A percentile compares a stretch with the other conserved stretches of the same genome.
These are phyloP conservation scores for Hypholoma sublateritium DNA, from an alignment of 768 basidiomycete species.

Conservation along the genomic window DNA sequence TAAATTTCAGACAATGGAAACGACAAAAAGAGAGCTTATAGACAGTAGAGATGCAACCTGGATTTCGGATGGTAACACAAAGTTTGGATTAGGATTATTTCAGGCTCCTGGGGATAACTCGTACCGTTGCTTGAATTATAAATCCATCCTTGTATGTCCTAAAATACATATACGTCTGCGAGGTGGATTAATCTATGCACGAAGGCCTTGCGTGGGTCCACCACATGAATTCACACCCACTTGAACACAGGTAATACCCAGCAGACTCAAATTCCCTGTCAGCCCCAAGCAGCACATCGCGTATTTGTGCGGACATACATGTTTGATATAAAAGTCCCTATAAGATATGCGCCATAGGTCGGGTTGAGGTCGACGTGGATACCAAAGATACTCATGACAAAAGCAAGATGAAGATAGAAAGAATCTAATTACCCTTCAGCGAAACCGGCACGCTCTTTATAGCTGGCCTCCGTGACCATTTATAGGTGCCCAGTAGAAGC, in stretches of 20 bases:
- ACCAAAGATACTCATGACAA: not conserved
- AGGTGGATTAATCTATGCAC: not conserved
- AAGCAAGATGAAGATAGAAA: not conserved
- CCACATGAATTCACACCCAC: not conserved
- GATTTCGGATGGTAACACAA: no score
- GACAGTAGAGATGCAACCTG: conserved; percentile 10
- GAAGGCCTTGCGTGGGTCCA: no score
- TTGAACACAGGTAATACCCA: conserved; percentile 12
- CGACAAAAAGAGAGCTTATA: not conserved
- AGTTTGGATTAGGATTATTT: no score
- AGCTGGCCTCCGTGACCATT: no score
- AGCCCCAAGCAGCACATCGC: no score
- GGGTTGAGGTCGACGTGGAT: conserved; percentile 4
- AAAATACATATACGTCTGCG: conserved; percentile 9
- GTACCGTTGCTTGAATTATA: not conserved
- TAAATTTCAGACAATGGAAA: not conserved
- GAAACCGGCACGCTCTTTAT: no score
- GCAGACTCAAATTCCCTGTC: not conserved
- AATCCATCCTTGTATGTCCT: conserved; percentile 9
- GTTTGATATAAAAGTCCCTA: conserved; percentile 10
- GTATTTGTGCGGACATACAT: conserved; percentile 2
- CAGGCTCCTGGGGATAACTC: no score
- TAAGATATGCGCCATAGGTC: conserved; percentile 4
- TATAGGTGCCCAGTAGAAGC: no score
- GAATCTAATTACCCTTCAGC: no score